Base-by-base conservation (phyloP, 148 eudicot species). In the Chenopodium berlandieri region DNA sequence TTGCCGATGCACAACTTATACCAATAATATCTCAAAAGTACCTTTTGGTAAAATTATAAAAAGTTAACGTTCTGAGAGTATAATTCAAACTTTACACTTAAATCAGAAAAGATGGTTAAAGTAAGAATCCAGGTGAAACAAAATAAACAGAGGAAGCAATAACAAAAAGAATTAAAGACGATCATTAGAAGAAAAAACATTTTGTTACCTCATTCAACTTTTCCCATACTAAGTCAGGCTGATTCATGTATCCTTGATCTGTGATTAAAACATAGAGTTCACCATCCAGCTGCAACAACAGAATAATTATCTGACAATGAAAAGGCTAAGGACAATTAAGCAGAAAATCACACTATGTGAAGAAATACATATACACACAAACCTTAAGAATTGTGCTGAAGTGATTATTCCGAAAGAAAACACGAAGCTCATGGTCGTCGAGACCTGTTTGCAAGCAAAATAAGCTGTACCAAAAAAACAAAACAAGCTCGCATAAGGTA, bases 381-480 rank as follows among this genome's bases (percentile, higher is more conserved):
- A 95, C 99, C 99, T 95, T 95, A 82, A 93, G 93, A 97, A 95
- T 95, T 68, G 99, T 92, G 86, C 90, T 92, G 86, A 95, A 95
- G 91, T 95, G 99, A 87, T 95, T 95, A 91, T 95, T 95, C 62
- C 99, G 92, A 87, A 95, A 95, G 81, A 95, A 95, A 63, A 95
- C 99, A 85, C 99, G 92, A 78, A 95, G 94, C 77, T 92, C 97
- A 14, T 92, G 85, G 71, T 95, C 99, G 72, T 92, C 91, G 44
- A 95, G 88, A 77, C 89, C 89, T 3, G 87, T 97, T 91, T 85
- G 96, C 87, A 95, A 90, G 88, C 82, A 79, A 80, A 95, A 92
- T 32, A 95, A 82, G 79, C 99, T 95, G 91, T 89, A 86, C 40
- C 31, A 84, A 68, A n/a, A 19, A 30, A 83, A 67, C 63, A 78